Conservation (phyloP, 176 grass and related monocot species). For the Tuctoria greenei region DNA sequence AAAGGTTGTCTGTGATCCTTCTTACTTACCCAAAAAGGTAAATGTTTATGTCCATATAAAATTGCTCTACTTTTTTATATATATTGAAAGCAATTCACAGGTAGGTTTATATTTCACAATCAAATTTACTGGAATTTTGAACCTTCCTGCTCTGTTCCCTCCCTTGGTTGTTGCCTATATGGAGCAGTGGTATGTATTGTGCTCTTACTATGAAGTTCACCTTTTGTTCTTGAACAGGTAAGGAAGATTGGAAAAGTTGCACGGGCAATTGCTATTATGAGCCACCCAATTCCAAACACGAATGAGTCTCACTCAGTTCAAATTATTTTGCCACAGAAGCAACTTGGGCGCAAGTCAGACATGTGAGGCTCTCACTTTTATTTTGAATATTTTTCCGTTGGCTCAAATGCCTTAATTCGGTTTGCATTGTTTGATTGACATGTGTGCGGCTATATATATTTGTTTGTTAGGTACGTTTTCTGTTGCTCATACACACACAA, state of each 20-base stretch:
- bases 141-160: too few relatives aligned
- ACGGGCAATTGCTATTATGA: conserved; percentile 93
- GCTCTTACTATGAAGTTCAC: too few relatives aligned
- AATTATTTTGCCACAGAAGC: conserved; percentile 95
- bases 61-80: too few relatives aligned
- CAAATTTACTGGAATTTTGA: too few relatives aligned
- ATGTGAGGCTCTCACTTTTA: conserved; percentile 46
- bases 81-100: too few relatives aligned
- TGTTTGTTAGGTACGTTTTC: conserved; percentile 73
- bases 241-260: conserved; percentile 80
- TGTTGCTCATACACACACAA: conserved; percentile 95
- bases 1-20: conserved; percentile 83
- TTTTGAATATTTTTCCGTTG: too few relatives aligned
- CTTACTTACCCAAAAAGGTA: conserved; percentile 77
- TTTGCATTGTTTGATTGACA: too few relatives aligned
- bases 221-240: conserved; percentile 42
- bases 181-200: too few relatives aligned
- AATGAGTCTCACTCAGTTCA: conserved; percentile 87
- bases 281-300: conserved; percentile 89
- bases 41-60: not conserved
- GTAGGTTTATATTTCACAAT: too few relatives aligned
- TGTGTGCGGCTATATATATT: too few relatives aligned
- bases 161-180: too few relatives aligned
- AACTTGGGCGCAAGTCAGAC: conserved; percentile 89
- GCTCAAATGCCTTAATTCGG: too few relatives aligned